Base-by-base conservation (phyloP, 1,139 yeast species). In the Wickerhamomyces sp. region DNA sequence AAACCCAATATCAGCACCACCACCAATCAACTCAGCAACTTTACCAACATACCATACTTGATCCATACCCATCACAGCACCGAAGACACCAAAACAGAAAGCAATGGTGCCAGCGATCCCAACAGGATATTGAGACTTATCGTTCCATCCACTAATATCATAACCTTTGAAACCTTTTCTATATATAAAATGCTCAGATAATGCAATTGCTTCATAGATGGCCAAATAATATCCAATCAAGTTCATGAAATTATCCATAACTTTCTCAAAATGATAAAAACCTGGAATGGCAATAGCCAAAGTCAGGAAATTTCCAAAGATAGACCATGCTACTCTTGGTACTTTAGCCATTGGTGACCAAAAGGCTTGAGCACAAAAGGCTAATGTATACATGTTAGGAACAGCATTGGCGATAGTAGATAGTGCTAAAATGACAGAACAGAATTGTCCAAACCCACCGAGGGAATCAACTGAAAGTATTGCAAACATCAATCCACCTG, bases 321-420 rank as follows among this genome's bases (percentile, higher is more conserved):
- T 58, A 43, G 95, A 83, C 96, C 96, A 90, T 42, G 81, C 61
- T 43, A 83, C 75, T 72, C 96, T 80, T 57, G 96, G 97, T 47
- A 90, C 72, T 60, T 72, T 76, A 43, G 79, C 71, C 59, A 89
- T 76, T 51, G 77, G 78, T 41, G 84, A 76, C 87, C 91, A 85
- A 57, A 86, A 72, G 30, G 95, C 80, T 71, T 89, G 96, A 27
- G 90, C 89, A 54, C 91, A 81, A 56, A 90, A 73, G 31, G 88
- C 91, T 60, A 88, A 78, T 18, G 96, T 87, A 73, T 90, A 90
- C 84, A 89, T 82, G 72, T 89, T 90, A 62, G 96, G 96, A 63
- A 89, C 78, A 69, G 89, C 89, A 75, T 89, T 89, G 56, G 96
- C 86, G 47, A 90, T 81, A 41, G 95, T 87, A 34, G 95, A 86